Base-by-base conservation (phyloP, 768 basidiomycete genomes). In the Omphalotus guepiniiformis region DNA sequence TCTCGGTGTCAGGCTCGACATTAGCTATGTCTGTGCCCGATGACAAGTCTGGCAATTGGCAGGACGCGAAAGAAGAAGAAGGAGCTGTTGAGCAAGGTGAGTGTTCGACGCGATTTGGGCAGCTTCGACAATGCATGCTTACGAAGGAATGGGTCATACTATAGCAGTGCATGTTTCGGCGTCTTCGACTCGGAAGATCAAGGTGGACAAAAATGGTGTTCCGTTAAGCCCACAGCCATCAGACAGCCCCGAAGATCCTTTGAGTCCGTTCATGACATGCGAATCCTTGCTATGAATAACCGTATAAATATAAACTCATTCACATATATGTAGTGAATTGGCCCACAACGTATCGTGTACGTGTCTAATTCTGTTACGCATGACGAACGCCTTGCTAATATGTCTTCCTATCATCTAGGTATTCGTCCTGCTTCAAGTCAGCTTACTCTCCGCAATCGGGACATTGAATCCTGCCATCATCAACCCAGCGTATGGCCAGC, bases 381-480 rank as follows among this genome's bases (percentile, higher is more conserved):
- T 21, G 21, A 37, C 21, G 2, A 8, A 26, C 47, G n/a, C n/a
- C 22, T n/a, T 15, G 23, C 16, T n/a, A 2, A 12, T 35, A 19
- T 35, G 36, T 39, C 15, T 29, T 42, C n/a, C n/a, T 15, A 16
- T 37, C 7, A 7, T 15, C n/a, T 21, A 37, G 35, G 21, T 37
- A 15, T 37, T 37, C 21, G 35, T 66, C 28, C 58, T 67, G 1
- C 53, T 43, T 25, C 60, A 68, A 58, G 62, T 66, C 4, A 66
- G 60, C 6, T 54, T 66, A 32, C 52, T 72, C 3, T 66, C 70
- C 9, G 65, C 65, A 41, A 51, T 70, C 2, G 65, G 67, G 6
- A 70, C 68, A 9, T 54, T 72, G 23, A 72, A 70, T 32, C 61
- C 66, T 34, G 63, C 67, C 6, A 64, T 67, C 19, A 61, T 68